phyloP scores from a whole-genome alignment of 169 alveolate genomes.

The Amoebophrya sp. region DNA sequence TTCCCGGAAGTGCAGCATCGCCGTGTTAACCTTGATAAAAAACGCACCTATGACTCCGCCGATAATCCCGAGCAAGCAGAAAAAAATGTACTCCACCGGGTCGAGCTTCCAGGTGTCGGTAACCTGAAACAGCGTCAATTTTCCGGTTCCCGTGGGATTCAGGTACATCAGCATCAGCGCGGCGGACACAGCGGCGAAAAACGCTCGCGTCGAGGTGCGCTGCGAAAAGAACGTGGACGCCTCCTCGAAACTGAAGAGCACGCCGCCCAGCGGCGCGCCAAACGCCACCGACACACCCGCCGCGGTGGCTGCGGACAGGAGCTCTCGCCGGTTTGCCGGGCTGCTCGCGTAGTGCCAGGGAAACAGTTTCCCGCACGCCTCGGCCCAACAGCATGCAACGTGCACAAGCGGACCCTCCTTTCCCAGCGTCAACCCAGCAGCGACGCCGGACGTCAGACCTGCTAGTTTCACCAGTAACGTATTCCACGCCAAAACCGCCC shows the following conservation, averaged over 20 bases:
- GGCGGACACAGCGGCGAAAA: conserved; percentile 43
- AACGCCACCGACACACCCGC: conserved; percentile 63
- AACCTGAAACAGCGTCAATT: background rate
- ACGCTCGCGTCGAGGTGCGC: conserved; percentile 44
- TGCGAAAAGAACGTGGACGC: conserved; percentile 52
- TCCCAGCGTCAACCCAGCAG: background rate
- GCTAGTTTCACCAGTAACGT: background rate
- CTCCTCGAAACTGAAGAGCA: conserved; percentile 56
- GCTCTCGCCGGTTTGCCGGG: conserved; percentile 38
- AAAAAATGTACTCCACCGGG: background rate
- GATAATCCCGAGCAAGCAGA: conserved; percentile 25
- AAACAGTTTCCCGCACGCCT: background rate
- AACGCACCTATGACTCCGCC: conserved; percentile 33
- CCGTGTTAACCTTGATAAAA: conserved; percentile 1
- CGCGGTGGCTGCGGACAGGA: conserved; percentile 56
- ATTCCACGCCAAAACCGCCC: background rate
- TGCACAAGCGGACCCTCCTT: background rate
- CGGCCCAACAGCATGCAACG: background rate
- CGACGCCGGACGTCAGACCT: background rate
- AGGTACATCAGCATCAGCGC: conserved; percentile 34
- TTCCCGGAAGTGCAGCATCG: background rate
- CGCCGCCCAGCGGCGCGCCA: conserved; percentile 64
- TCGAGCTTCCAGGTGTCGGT: background rate
- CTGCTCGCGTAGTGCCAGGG: conserved; percentile 11
- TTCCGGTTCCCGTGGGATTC: background rate